Base-by-base conservation (phyloP, 2,329 filamentous ascomycete species). In the Fusarium torreyae region DNA sequence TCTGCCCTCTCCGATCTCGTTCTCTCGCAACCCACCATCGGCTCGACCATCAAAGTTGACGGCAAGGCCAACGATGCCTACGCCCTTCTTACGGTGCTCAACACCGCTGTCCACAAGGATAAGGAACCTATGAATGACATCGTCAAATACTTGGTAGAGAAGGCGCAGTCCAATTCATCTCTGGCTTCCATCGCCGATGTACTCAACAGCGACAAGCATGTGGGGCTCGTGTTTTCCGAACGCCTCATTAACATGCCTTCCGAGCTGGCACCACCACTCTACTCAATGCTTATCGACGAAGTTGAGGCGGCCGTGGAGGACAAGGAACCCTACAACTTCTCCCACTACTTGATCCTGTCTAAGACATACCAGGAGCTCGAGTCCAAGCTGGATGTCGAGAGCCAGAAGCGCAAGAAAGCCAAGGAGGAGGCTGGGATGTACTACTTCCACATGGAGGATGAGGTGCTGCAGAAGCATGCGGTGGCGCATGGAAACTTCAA, bases 371-470 rank as follows among this genome's bases (percentile, higher is more conserved):
- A 89, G 44, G 96, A 98, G 83, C 88, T 98, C 31, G 90, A 90
- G 73, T 97, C 94, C 2, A 89, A 88, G 65, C 84, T 98, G 17
- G 92, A 95, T 71, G 84, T 87, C 55, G 89, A 92, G 75, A 76
- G 77, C 39, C 77, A 80, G 53, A 80, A 89, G 68, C 85, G 86
- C 74, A 94, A 92, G 81, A 92, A 91, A 82, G 88, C 85, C 58
- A 87, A 86, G 78, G 81, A 87, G 63, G 84, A 86, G 52, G 81
- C 84, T 10, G 87, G 92, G 74, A 84, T 88, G 34, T 97, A 94
- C 81, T 97, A 94, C 81, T 99, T 98, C 84, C 96, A 99, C 78
- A 92, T 94, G 0, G 96, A 99, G 81, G 96, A 99, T 76, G 96
- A 98, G 83, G 88, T 95, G 52, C 82, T 98, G 74, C 89, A 96